phyloP scores from a whole-genome alignment of 306 rosid genomes.

The Sphenostylis stenocarpa region DNA sequence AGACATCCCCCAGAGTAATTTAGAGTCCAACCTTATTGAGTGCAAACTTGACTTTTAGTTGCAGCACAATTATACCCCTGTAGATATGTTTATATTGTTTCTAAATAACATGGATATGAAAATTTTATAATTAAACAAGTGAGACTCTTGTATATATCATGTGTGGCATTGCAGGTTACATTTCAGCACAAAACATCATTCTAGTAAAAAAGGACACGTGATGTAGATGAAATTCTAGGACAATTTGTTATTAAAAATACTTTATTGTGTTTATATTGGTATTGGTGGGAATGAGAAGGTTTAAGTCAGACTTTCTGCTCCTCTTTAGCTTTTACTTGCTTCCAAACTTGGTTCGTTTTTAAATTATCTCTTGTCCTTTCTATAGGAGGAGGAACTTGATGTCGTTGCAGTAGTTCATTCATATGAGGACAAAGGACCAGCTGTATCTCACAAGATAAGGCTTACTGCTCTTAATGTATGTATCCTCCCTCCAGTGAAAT shows the following conservation, averaged over 20 bases:
- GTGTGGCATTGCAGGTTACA: neutral
- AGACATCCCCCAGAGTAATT: constrained; percentile 2
- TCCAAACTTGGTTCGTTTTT: constrained; percentile 23
- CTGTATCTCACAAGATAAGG: constrained; percentile 87
- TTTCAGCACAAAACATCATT: neutral
- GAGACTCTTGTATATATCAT: neutral
- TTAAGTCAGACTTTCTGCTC: neutral
- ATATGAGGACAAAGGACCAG: constrained; percentile 67
- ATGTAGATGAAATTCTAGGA: neutral
- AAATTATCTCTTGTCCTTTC: constrained; percentile 26
- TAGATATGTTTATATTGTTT: neutral
- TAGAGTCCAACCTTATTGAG: neutral
- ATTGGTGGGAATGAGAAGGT: neutral
- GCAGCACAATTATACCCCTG: neutral
- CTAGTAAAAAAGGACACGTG: neutral
- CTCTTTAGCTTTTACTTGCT: constrained; percentile 18
- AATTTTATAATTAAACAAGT: neutral
- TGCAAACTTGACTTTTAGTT: neutral
- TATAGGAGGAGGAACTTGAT: constrained; percentile 83
- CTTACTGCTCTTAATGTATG: constrained; percentile 83
- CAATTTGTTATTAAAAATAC: neutral
- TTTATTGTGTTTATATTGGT: neutral
- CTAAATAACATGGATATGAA: neutral
- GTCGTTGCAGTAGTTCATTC: constrained; percentile 79
- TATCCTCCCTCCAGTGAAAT: constrained; percentile 27